Evolutionary conservation across 2,329 filamentous ascomycete species (phyloP).

Genomic region (Aspergillus phoenicis): DNA sequence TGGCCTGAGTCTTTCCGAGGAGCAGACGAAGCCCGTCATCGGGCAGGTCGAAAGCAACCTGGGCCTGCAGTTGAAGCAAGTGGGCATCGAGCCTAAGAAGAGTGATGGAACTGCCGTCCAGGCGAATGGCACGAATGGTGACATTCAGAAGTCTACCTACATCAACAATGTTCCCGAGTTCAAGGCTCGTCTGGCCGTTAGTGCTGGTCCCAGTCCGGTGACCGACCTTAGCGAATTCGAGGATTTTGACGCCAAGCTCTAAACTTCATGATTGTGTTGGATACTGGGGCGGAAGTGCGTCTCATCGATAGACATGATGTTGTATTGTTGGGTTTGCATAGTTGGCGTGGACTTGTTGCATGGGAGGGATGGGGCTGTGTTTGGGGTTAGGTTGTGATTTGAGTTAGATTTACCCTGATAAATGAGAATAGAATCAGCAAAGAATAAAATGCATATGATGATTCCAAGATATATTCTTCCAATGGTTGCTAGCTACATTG

Average conservation of each 20-base stretch:
- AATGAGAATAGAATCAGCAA: background rate
- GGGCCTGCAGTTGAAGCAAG: slow-evolving; percentile 45
- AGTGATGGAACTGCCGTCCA: slow-evolving; percentile 35
- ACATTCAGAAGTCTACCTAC: slow-evolving; percentile 51
- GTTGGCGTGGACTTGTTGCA: background rate
- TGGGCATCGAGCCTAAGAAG: slow-evolving; percentile 46
- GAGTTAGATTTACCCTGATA: background rate
- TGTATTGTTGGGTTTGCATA: background rate
- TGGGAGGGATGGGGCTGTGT: background rate
- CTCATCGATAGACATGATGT: background rate
- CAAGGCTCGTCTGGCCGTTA: slow-evolving; percentile 75
- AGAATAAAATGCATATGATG: background rate
- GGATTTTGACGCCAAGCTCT: slow-evolving; percentile 81
- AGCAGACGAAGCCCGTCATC: slow-evolving; percentile 53
- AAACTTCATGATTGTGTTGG: slow-evolving; percentile 25
- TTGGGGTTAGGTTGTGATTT: background rate
- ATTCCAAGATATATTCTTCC: background rate
- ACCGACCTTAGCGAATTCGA: slow-evolving; percentile 82
- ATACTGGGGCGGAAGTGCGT: background rate
- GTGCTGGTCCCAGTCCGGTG: slow-evolving; percentile 70
- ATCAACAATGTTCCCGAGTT: slow-evolving; percentile 80
- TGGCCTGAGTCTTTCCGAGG: slow-evolving; percentile 52
- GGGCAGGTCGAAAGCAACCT: slow-evolving; percentile 55
- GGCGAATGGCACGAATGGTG: slow-evolving; percentile 33
- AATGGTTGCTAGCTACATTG: too few species aligned